phyloP scores from a whole-genome alignment of 371 early-diverging fungal species.

The Actinomortierella ambigua region DNA sequence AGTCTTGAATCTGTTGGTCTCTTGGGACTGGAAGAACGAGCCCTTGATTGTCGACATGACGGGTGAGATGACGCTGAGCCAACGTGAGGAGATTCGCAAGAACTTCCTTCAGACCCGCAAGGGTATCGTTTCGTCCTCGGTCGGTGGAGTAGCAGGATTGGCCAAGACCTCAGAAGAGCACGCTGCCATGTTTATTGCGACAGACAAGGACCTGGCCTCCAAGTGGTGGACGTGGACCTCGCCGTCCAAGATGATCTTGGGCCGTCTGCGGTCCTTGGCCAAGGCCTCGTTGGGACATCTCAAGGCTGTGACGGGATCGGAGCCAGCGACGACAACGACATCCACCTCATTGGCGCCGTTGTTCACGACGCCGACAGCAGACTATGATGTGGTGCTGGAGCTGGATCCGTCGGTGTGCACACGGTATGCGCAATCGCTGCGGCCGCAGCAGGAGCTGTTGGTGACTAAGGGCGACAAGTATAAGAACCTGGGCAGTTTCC shows the following conservation, averaged over 20 bases:
- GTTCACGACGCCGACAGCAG: conserved; percentile 72
- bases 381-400: conserved; percentile 71
- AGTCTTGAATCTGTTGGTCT: conserved; percentile 69
- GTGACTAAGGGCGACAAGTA: conserved; percentile 46
- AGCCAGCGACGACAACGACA: conserved; percentile 20
- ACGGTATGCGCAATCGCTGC: conserved; percentile 63
- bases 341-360: conserved; percentile 51
- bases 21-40: conserved; percentile 77
- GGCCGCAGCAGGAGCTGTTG: conserved; percentile 52
- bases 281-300: conserved; percentile 61
- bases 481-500: conserved; percentile 35
- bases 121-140: conserved; percentile 20
- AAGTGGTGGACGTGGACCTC: conserved; percentile 58
- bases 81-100: conserved; percentile 51
- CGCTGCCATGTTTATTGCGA: conserved; percentile 69
- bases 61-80: conserved; percentile 55
- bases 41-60: conserved; percentile 82
- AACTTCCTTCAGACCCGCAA: conserved; percentile 53
- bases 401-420: conserved; percentile 61
- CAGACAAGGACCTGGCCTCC: conserved; percentile 63
- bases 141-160: conserved; percentile 9
- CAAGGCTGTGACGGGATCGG: conserved; percentile 20
- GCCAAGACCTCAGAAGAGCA: conserved; percentile 45
- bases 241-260: conserved; percentile 59
- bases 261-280: conserved; percentile 67